Conservation (phyloP, 441 rosid species). For the Gossypium laxum region DNA sequence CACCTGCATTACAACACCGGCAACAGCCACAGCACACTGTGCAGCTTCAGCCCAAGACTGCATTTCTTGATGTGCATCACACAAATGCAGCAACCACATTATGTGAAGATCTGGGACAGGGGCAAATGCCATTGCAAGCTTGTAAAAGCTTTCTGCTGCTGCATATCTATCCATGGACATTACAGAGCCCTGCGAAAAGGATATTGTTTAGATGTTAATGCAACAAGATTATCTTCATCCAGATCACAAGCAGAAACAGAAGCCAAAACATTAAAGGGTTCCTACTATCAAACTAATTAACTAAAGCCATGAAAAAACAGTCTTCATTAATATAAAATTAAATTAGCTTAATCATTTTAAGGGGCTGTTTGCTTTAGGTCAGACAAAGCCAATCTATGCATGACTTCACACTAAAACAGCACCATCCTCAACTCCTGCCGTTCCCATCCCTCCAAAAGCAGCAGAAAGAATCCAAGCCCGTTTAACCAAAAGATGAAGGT, state of each 20-base stretch:
- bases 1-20: constrained; percentile 99
- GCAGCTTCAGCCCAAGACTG: constrained; percentile 99
- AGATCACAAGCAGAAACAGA: not conserved
- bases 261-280: not conserved
- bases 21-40: constrained; percentile 97
- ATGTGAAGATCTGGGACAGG: constrained; percentile 99
- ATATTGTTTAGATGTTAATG: constrained; percentile 10
- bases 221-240: not conserved
- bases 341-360: constrained; percentile 7
- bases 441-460: constrained; percentile 1
- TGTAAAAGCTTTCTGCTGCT: constrained; percentile 93
- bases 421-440: not conserved
- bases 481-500: not conserved
- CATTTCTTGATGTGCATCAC: constrained; percentile 99
- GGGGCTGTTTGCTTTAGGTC: not conserved
- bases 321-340: not conserved
- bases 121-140: constrained; percentile 97
- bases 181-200: constrained; percentile 50
- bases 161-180: constrained; percentile 91
- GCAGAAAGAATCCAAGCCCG: not conserved
- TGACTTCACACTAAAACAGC: not conserved
- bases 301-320: not conserved
- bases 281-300: not conserved
- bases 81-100: constrained; percentile 97
- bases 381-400: not conserved